A percentile compares a stretch with the other conserved stretches of the same genome.
phyloP scores from a whole-genome alignment of 2,329 filamentous ascomycete genomes.

The Neopestalotiopsis sp. region DNA sequence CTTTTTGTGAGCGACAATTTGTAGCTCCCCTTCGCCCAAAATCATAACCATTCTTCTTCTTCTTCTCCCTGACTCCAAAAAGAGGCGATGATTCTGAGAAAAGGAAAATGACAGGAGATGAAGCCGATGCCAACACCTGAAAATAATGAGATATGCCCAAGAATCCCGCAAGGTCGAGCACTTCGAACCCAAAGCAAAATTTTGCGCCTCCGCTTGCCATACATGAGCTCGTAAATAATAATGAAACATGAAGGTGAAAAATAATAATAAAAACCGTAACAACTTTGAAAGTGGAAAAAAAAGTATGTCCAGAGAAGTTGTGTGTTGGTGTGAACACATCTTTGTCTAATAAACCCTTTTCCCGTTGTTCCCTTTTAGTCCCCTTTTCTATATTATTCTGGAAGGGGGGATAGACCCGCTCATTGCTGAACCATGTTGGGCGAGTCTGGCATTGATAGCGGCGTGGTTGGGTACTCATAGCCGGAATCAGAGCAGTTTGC shows the following conservation, averaged over 20 bases:
- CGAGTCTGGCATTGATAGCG: conserved; percentile 75
- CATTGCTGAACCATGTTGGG: conserved; percentile 56
- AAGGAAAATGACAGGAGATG: background rate
- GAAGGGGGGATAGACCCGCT: background rate
- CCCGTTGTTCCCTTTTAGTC: background rate
- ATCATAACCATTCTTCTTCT: too few relatives aligned
- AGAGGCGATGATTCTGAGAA: background rate
- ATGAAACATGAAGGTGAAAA: background rate
- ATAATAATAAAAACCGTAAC: background rate
- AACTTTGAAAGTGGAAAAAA: background rate
- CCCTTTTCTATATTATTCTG: background rate
- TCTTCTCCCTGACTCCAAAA: too few relatives aligned
- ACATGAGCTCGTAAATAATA: background rate
- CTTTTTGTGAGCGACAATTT: background rate
- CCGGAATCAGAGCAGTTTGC: conserved; percentile 65
- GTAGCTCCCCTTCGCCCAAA: background rate
- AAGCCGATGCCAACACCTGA: background rate
- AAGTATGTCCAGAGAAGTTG: conserved; percentile 11
- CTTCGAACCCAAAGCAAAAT: conserved; percentile 18
- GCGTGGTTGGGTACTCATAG: conserved; percentile 72
- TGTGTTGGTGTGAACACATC: conserved; percentile 16
- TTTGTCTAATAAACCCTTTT: conserved; percentile 12
- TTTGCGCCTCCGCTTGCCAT: conserved; percentile 16
- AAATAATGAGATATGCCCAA: conserved; percentile 2
- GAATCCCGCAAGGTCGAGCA: conserved; percentile 21